phyloP scores from a whole-genome alignment of 2,329 filamentous ascomycete species.

The Alternaria conjuncta region DNA sequence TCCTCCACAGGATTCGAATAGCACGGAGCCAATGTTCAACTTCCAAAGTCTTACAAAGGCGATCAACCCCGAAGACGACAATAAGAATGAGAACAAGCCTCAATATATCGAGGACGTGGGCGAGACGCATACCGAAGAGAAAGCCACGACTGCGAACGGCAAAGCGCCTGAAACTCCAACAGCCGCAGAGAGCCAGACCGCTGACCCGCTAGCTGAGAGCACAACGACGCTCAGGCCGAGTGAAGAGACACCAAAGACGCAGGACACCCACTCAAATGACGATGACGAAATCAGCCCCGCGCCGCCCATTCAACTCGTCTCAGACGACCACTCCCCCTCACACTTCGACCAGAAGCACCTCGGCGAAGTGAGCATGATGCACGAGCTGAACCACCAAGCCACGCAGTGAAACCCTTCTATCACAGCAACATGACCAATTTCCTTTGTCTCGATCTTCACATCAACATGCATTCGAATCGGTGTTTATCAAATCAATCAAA shows the following conservation, averaged over 20 bases:
- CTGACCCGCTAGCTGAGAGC: constrained; percentile 32
- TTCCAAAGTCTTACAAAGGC: constrained; percentile 87
- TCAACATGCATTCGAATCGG: constrained; percentile 16
- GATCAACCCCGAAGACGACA: constrained; percentile 67
- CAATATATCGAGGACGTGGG: constrained; percentile 50
- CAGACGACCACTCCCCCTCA: constrained; percentile 23
- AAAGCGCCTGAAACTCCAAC: neutral
- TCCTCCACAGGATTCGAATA: constrained; percentile 51
- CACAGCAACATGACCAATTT: neutral
- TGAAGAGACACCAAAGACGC: constrained; percentile 4
- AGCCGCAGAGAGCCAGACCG: constrained; percentile 6
- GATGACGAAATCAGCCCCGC: constrained; percentile 37
- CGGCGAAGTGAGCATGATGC: constrained; percentile 40
- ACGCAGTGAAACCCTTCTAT: constrained; percentile 31
- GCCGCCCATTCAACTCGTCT: constrained; percentile 30
- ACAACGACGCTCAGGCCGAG: constrained; percentile 37
- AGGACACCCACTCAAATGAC: constrained; percentile 7
- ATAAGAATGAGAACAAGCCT: constrained; percentile 51
- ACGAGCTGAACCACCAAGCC: constrained; percentile 34
- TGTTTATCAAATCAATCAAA: constrained; percentile 12
- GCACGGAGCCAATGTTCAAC: constrained; percentile 84
- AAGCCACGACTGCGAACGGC: constrained; percentile 6
- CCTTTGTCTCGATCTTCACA: neutral
- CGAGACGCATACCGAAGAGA: constrained; percentile 11
- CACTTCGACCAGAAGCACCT: constrained; percentile 44